phyloP scores from a whole-genome alignment of 2,329 filamentous ascomycete genomes.

The Diaporthe vexans region DNA sequence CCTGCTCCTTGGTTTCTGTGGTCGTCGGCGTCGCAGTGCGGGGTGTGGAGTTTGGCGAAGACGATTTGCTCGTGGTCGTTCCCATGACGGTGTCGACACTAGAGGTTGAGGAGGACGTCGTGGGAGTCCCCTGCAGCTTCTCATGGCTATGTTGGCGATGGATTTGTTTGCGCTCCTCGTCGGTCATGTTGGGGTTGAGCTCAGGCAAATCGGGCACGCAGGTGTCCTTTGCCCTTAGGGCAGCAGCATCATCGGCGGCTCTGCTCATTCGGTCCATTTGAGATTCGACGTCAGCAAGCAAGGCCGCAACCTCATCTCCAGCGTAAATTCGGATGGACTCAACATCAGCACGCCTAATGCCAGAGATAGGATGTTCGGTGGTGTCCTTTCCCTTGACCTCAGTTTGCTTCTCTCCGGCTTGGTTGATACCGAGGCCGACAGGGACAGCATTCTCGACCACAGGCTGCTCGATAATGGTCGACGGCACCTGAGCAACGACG shows the following conservation, averaged over 20 bases:
- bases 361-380: slow-evolving; percentile 44
- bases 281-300: slow-evolving; percentile 76
- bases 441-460: slow-evolving; percentile 60
- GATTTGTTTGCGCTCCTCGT: slow-evolving; percentile 57
- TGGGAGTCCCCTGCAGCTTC: slow-evolving; percentile 57
- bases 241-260: slow-evolving; percentile 53
- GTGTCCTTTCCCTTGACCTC: slow-evolving; percentile 16
- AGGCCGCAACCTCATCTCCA: slow-evolving; percentile 75
- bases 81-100: slow-evolving; percentile 41
- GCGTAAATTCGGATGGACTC: slow-evolving; percentile 79
- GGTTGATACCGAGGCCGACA: slow-evolving; percentile 45
- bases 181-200: slow-evolving; percentile 45
- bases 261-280: slow-evolving; percentile 65
- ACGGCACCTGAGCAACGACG: slow-evolving; percentile 67
- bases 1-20: slow-evolving; percentile 48
- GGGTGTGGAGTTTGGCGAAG: slow-evolving; percentile 36
- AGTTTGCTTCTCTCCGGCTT: slow-evolving; percentile 34
- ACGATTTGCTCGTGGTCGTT: slow-evolving; percentile 35
- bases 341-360: slow-evolving; percentile 57
- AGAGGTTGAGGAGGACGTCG: slow-evolving; percentile 50
- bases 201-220: slow-evolving; percentile 43
- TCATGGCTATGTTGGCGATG: slow-evolving; percentile 67
- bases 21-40: slow-evolving; percentile 45
- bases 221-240: slow-evolving; percentile 49
- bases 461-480: slow-evolving; percentile 68